A percentile compares a stretch with the other conserved stretches of the same genome.
Conservation (phyloP, 164 flowering plant species). For the Vitis labrusca region DNA sequence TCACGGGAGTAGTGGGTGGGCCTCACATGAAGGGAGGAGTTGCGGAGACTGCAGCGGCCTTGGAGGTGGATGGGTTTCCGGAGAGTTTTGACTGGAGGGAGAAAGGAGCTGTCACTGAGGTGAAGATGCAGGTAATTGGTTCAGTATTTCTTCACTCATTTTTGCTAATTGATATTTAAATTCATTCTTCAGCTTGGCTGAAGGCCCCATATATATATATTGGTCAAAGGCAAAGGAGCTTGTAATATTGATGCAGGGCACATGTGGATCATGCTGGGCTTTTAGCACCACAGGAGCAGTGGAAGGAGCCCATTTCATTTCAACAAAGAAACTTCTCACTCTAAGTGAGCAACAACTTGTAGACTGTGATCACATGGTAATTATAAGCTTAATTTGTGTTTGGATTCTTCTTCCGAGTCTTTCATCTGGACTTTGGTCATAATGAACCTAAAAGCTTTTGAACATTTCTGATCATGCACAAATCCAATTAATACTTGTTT, state of each 20-base stretch:
- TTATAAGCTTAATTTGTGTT: neutral
- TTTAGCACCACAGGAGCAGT: slow-evolving; percentile 82
- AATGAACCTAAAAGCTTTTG: too few relatives aligned
- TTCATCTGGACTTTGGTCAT: too few relatives aligned
- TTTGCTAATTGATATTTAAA: neutral
- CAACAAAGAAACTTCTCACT: slow-evolving; percentile 73
- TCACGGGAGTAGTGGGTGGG: slow-evolving; percentile 44
- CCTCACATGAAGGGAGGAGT: neutral
- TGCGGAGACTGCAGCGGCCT: slow-evolving; percentile 12
- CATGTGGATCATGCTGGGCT: slow-evolving; percentile 95
- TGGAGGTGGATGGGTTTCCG: slow-evolving; percentile 57
- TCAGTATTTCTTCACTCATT: neutral
- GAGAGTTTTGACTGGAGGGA: slow-evolving; percentile 84
- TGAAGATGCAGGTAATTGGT: slow-evolving; percentile 67
- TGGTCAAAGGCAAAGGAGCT: too few relatives aligned
- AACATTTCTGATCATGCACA: too few relatives aligned
- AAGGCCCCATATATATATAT: too few relatives aligned
- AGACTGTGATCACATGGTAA: slow-evolving; percentile 76
- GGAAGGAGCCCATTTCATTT: slow-evolving; percentile 81
- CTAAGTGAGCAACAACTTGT: slow-evolving; percentile 93
- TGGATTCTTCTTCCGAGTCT: too few relatives aligned
- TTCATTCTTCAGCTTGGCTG: too few relatives aligned
- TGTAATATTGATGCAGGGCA: slow-evolving; percentile 43
- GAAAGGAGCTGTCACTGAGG: slow-evolving; percentile 84
- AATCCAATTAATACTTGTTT: neutral